Evolutionary conservation across 495 filamentous ascomycete species (phyloP), one percentile per base, ranked within the genome.

Genomic region (Terfezia claveryi): DNA sequence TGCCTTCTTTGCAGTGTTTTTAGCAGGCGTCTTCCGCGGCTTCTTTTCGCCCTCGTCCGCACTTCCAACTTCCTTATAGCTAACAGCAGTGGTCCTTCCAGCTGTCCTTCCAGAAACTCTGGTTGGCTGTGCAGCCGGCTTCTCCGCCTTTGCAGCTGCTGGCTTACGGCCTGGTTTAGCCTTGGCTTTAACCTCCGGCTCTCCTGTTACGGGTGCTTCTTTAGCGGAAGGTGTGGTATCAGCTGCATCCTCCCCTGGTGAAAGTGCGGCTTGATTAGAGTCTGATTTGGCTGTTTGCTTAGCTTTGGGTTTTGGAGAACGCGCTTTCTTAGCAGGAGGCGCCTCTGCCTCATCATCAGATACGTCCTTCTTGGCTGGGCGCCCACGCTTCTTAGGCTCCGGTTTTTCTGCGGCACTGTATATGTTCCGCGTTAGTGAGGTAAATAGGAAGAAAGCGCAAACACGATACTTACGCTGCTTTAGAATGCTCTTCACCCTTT

Each of bases 301-400:
- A 2, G 23, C 51, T 23, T 49, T 37, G 14, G 56, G 37, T 32
- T 56, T 54, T 49, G 50, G n/a, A 49, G 32, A 17, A 50, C 32
- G 10, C 44, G 50, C 37, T 20, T 60, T 60, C 50, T 51, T 51
- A 23, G 50, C 50, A 4, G 50, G 50, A 12, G n/a, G n/a, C 11
- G 6, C 16, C 5, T 51, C 50, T 5, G 14, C 44, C 5, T 49
- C 44, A 20, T 51, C 50, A 12, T 51, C 50, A 5, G 53, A 20
- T 6, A 50, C 58, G n/a, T 23, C 58, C 8, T 36, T 37, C 53
- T 62, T 62, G 3, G 58, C 57, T 6, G 60, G 61, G 10, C 60
- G 56, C 2, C 60, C 60, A n/a, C 60, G 55, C 49, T 58, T 58
- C 59, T 56, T 62, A 11, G 58, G 55, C 5, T 54, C 58, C 5